Evolutionary conservation across 2,329 filamentous ascomycete species (phyloP), one percentile per base, ranked within the genome.

Genomic region (Phialophora expanda): DNA sequence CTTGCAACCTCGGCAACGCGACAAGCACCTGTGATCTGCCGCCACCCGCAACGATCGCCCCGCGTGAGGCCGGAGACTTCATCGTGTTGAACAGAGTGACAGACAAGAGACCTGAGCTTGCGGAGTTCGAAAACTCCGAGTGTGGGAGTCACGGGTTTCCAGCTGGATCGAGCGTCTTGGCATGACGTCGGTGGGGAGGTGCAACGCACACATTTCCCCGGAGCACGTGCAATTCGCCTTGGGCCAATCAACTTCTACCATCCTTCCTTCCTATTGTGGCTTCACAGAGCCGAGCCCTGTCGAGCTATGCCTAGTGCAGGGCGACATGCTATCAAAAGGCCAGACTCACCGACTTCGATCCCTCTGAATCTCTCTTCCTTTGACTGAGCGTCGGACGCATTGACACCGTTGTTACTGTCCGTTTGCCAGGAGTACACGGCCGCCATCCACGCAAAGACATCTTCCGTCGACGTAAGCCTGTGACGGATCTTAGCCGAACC

Each of bases 361-460:
- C 30, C 44, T 32, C 7, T 38, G 14, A 24, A 50, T n/a, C 34
- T 11, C 44, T 26, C 24, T 62, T 46, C 24, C 46, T 62, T 26
- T 12, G 51, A 11, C 56, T 20, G 53, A 20, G 22, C 8, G 22
- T 26, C 6, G 2, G 11, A 38, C 9, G 12, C 38, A 24, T 6
- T 24, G 22, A 28, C 14, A 4, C 28, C n/a, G 26, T n/a, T 44
- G 26, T 51, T 74, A 74, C 62, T 79, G 77, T 4, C 77, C 78
- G 70, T 80, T 80, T 7, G 78, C 79, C 61, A 80, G 72, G 7
- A 81, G 68, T 11, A 76, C 74, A 22, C 78, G 73, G 0, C 78
- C 79, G 2, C 79, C 79, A 71, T 81, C 79, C 14, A 81, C 73
- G 50, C 75, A 78, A 14, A 80, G 68, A 54, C 74, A 77, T n/a